These are phyloP conservation scores for Rhytidhysteron rufulum DNA, from an alignment of 2,329 filamentous ascomycete species.

Conservation along the genomic window DNA sequence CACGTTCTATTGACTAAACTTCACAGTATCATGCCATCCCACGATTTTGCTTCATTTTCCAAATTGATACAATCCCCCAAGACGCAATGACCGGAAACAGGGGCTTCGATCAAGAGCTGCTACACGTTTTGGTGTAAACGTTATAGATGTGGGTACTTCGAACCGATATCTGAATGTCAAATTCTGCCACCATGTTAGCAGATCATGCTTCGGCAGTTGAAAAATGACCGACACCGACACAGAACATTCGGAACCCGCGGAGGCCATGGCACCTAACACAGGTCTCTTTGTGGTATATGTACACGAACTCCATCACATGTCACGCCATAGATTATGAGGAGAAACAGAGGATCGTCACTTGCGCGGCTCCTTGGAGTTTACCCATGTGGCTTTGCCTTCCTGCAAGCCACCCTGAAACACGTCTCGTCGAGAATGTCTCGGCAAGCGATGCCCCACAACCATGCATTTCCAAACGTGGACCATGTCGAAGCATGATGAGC, in stretches of 20 bases:
- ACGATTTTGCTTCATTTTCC: too few species aligned
- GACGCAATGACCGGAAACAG: too few species aligned
- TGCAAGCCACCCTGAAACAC: neutral
- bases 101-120: too few species aligned
- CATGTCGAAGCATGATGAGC: neutral
- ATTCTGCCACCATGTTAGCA: too few species aligned
- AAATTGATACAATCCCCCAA: too few species aligned
- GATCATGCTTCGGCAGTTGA: neutral
- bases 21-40: too few species aligned
- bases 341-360: neutral
- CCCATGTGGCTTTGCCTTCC: neutral
- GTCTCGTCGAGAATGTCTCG: neutral
- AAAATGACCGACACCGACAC: neutral
- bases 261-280: neutral
- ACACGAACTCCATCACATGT: neutral
- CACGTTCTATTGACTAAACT: too few species aligned
- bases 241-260: too few species aligned
- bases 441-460: neutral
- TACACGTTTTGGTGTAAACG: too few species aligned
- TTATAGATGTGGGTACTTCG: too few species aligned
- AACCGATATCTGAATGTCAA: too few species aligned
- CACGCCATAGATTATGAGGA: neutral
- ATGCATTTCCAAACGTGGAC: neutral
- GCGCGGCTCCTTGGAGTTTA: neutral
- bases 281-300: neutral